Evolutionary conservation across 768 basidiomycete species (phyloP).

Genomic region (Russula emetica): DNA sequence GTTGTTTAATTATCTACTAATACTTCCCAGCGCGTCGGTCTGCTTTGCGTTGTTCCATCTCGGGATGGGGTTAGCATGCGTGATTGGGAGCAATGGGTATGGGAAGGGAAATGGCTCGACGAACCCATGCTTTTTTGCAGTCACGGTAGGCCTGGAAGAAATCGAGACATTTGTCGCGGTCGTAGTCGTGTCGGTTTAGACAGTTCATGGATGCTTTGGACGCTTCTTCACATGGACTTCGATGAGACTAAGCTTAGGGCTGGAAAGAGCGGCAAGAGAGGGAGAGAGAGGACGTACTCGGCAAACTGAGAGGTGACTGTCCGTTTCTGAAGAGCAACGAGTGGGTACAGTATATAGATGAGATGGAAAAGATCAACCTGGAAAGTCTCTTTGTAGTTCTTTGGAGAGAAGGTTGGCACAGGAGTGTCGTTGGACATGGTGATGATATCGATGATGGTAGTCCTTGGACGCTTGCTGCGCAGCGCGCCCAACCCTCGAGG

Average conservation of each 20-base stretch:
- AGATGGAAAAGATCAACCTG: conserved; percentile 26
- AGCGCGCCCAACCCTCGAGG: not conserved
- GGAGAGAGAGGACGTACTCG: conserved; percentile 8
- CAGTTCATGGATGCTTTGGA: conserved; percentile 73
- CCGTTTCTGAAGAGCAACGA: conserved; percentile 11
- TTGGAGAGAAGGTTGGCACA: conserved; percentile 26
- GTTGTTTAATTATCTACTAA: not conserved
- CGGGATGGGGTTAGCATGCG: not conserved
- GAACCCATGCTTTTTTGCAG: conserved; percentile 76
- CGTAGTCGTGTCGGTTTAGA: conserved; percentile 62
- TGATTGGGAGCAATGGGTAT: conserved; percentile 12
- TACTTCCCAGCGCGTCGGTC: conserved; percentile 49
- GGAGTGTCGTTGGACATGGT: conserved; percentile 1
- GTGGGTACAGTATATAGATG: not conserved
- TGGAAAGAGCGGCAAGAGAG: not conserved
- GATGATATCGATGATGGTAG: not conserved
- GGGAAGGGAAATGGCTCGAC: conserved; percentile 27
- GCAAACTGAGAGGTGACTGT: conserved; percentile 22
- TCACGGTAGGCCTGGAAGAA: conserved; percentile 81
- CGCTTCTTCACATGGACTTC: conserved; percentile 70
- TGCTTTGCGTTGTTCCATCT: conserved; percentile 66
- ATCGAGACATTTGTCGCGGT: conserved; percentile 67
- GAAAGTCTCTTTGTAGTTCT: conserved; percentile 34
- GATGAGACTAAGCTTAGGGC: not conserved
- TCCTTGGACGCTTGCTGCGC: too few species aligned